Percentiles rank a stretch among this genome's conserved stretches.
Evolutionary conservation across 352 stramenopile genomes (phyloP).

Genomic region (Pythium periplocum): DNA sequence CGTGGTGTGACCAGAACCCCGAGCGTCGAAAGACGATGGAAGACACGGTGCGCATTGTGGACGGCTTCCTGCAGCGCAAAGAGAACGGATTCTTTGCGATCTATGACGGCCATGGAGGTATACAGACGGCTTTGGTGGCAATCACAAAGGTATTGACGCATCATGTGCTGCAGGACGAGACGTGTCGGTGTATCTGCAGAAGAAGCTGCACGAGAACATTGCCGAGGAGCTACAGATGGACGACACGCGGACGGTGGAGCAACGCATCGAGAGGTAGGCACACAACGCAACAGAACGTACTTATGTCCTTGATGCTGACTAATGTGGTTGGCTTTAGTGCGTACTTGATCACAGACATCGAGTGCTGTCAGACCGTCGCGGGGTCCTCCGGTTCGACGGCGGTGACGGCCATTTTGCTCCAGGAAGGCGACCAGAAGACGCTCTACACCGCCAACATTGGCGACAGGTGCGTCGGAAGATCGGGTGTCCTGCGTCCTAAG

Average conservation of each 20-base stretch:
- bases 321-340: slow-evolving; percentile 12
- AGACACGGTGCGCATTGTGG: slow-evolving; percentile 67
- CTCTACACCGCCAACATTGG: slow-evolving; percentile 70
- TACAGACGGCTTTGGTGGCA: no score
- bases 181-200: slow-evolving; percentile 67
- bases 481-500: no score
- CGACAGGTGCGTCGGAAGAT: slow-evolving; percentile 42
- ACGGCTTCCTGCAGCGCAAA: slow-evolving; percentile 47
- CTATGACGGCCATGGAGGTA: slow-evolving; percentile 77
- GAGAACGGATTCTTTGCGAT: slow-evolving; percentile 75
- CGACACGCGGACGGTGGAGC: slow-evolving; percentile 34
- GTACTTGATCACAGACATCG: slow-evolving; percentile 73
- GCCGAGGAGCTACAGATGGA: slow-evolving; percentile 40
- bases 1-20: slow-evolving; percentile 41
- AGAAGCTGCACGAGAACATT: slow-evolving; percentile 57
- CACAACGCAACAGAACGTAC: no score
- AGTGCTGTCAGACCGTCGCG: slow-evolving; percentile 52
- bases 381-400: slow-evolving; percentile 54
- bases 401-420: slow-evolving; percentile 44
- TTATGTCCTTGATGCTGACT: not conserved
- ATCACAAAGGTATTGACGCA: no score
- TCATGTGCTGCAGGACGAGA: slow-evolving; percentile 34
- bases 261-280: slow-evolving; percentile 51
- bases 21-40: slow-evolving; percentile 78
- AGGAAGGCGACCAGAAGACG: slow-evolving; percentile 26